A percentile compares a stretch with the other conserved stretches of the same genome.
These are phyloP conservation scores for Hyaloscypha finlandica DNA, from an alignment of 495 filamentous ascomycete species.

Conservation along the genomic window DNA sequence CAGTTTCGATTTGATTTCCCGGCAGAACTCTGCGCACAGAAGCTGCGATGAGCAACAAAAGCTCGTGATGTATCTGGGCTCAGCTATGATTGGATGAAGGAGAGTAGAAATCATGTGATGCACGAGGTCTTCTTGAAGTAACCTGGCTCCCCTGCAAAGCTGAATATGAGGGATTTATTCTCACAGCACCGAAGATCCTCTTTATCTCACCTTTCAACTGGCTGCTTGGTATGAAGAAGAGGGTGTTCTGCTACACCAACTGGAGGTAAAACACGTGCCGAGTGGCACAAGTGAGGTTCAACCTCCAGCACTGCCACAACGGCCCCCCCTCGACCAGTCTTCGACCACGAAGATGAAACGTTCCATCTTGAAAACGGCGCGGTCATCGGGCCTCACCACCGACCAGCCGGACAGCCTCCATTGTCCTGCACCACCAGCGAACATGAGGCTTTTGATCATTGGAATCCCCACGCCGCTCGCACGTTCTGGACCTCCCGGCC, in stretches of 20 bases:
- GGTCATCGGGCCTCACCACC: neutral
- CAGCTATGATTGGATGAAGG: neutral
- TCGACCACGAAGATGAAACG: neutral
- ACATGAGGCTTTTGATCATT: neutral
- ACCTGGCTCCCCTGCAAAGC: neutral
- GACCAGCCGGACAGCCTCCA: neutral
- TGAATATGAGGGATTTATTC: neutral
- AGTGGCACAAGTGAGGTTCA: neutral
- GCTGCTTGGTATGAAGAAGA: neutral
- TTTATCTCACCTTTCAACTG: neutral
- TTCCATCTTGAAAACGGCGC: neutral
- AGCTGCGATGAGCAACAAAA: neutral
- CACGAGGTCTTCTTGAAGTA: neutral
- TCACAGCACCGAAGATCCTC: neutral
- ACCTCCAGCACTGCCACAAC: neutral
- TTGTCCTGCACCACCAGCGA: neutral
- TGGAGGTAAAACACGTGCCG: neutral
- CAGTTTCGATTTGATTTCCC: neutral
- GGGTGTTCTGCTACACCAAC: neutral
- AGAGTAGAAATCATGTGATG: neutral
- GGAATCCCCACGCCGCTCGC: neutral
- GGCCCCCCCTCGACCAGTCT: neutral
- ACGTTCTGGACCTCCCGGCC: conserved; percentile 9
- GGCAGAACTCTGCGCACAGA: neutral
- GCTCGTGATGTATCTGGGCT: neutral